These are phyloP conservation scores for Aspergillus oerlinghausenensis DNA, from an alignment of 2,329 filamentous ascomycete species.

Conservation along the genomic window DNA sequence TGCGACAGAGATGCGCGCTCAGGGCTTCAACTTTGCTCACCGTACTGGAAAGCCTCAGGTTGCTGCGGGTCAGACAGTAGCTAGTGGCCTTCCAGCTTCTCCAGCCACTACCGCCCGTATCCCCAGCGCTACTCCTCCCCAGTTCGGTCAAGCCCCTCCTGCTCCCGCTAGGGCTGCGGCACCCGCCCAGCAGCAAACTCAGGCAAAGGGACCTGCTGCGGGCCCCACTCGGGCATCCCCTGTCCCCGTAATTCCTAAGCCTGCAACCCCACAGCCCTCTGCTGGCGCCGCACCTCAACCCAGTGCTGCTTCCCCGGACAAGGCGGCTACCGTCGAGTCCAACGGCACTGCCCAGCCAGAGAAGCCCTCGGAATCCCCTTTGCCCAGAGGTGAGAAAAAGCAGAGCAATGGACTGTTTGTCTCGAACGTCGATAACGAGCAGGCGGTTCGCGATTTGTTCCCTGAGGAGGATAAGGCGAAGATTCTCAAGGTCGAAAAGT, in stretches of 20 bases:
- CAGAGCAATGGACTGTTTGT: slow-evolving; percentile 83
- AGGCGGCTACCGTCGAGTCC: slow-evolving; percentile 46
- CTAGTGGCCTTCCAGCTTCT: slow-evolving; percentile 25
- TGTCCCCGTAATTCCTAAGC: slow-evolving; percentile 40
- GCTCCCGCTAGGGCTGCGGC: slow-evolving; percentile 20
- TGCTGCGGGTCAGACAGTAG: slow-evolving; percentile 19
- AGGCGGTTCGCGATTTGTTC: slow-evolving; percentile 78
- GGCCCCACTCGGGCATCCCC: slow-evolving; percentile 35
- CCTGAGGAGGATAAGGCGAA: slow-evolving; percentile 76
- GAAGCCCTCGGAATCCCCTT: slow-evolving; percentile 40
- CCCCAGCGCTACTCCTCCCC: slow-evolving; percentile 34
- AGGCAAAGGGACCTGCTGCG: slow-evolving; percentile 25
- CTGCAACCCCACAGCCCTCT: slow-evolving; percentile 33
- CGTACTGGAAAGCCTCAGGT: slow-evolving; percentile 72
- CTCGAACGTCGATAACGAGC: slow-evolving; percentile 76
- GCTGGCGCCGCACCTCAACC: slow-evolving; percentile 38
- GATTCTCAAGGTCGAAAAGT: slow-evolving; percentile 66
- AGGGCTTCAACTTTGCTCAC: slow-evolving; percentile 99
- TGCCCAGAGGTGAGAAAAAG: slow-evolving; percentile 59
- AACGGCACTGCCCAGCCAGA: slow-evolving; percentile 51
- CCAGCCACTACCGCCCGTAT: slow-evolving; percentile 34
- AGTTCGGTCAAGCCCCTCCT: slow-evolving; percentile 40
- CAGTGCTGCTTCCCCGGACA: slow-evolving; percentile 42
- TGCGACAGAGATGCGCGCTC: slow-evolving; percentile 96
- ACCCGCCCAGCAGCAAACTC: slow-evolving; percentile 25